These are phyloP conservation scores for Pseudophaeomoniella oleicola DNA, from an alignment of 2,329 filamentous ascomycete species.

Conservation along the genomic window DNA sequence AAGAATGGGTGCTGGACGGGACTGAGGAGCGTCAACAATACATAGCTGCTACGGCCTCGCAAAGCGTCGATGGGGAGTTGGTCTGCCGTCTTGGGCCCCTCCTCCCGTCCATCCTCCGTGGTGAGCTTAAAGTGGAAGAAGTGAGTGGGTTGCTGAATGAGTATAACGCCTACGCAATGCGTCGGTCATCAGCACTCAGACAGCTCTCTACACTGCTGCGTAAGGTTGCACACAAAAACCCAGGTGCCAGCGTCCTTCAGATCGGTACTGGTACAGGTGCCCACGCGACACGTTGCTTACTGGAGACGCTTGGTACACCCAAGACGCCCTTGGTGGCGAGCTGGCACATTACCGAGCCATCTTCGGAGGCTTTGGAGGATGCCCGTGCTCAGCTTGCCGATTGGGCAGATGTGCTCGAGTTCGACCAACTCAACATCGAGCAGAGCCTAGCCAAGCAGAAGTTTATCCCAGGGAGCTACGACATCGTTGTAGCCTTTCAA, in stretches of 20 bases:
- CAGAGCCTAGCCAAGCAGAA: conserved; percentile 1
- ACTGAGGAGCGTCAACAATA: not conserved
- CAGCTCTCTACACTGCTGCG: conserved; percentile 1
- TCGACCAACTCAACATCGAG: conserved; percentile 4
- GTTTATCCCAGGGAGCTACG: conserved; percentile 11
- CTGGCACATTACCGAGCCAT: conserved; percentile 5
- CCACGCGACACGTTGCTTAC: conserved; percentile 9
- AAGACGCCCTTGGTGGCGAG: not conserved
- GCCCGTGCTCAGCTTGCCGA: conserved; percentile 2
- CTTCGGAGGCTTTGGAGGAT: conserved; percentile 3
- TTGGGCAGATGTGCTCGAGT: conserved; percentile 3
- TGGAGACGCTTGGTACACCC: conserved; percentile 4
- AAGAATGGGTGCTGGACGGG: not conserved
- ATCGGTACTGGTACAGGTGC: conserved; percentile 9
- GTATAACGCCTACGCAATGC: conserved; percentile 7
- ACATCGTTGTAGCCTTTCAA: conserved; percentile 18
- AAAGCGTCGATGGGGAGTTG: conserved; percentile 1
- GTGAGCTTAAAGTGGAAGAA: conserved; percentile 5
- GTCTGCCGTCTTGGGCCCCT: conserved; percentile 1
- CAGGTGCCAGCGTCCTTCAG: conserved; percentile 1
- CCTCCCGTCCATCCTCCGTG: conserved; percentile 11
- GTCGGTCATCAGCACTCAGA: not conserved
- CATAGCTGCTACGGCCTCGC: not conserved
- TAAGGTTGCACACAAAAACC: conserved; percentile 1
- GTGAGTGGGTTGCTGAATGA: conserved; percentile 8